These are phyloP conservation scores for Diaporthe sp. DNA, from an alignment of 2,329 filamentous ascomycete species.

Conservation along the genomic window DNA sequence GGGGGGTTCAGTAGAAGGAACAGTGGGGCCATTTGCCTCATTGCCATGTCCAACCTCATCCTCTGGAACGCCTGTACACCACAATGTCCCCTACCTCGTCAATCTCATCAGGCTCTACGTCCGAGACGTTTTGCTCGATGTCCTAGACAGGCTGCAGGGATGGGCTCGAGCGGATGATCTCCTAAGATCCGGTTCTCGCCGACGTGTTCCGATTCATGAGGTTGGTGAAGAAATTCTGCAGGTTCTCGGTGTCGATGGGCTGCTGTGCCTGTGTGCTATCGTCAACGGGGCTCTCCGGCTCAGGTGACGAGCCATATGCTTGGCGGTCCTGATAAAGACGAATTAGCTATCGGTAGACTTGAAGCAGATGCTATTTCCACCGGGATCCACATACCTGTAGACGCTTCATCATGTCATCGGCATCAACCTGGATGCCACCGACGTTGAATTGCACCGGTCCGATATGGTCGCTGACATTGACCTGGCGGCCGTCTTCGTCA, in stretches of 20 bases:
- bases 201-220: constrained; percentile 69
- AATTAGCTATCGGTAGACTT: neutral
- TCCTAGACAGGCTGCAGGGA: neutral
- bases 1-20: neutral
- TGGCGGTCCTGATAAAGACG: constrained; percentile 68
- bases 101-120: neutral
- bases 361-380: neutral
- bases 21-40: neutral
- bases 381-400: constrained; percentile 77
- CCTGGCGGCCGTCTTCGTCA: constrained; percentile 52
- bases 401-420: constrained; percentile 91
- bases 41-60: neutral
- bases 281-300: constrained; percentile 57
- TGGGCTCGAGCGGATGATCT: neutral
- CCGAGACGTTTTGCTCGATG: neutral
- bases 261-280: constrained; percentile 48
- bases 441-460: constrained; percentile 98
- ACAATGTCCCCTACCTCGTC: too few relatives aligned
- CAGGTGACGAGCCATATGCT: constrained; percentile 63
- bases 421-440: constrained; percentile 96
- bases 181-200: constrained; percentile 42
- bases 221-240: constrained; percentile 72
- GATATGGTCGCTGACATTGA: constrained; percentile 81
- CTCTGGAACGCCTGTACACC: neutral
- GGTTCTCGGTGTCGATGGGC: constrained; percentile 68